Evolutionary conservation across 179 eudicot species (phyloP).

Genomic region (Sideroxylon spinosum): DNA sequence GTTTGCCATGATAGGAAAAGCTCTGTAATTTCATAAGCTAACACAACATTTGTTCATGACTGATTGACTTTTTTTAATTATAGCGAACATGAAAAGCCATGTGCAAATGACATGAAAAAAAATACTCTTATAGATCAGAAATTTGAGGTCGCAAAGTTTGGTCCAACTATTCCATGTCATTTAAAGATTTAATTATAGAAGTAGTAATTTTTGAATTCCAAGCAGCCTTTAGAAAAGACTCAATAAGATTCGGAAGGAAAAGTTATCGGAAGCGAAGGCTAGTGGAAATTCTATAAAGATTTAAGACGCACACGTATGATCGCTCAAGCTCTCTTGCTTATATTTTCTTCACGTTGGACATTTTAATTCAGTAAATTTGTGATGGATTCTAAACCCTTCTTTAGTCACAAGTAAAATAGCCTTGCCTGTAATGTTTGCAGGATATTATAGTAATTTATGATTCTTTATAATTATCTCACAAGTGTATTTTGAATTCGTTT

Average conservation of each 20-base stretch:
- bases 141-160: no score
- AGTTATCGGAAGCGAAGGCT: no score
- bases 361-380: not conserved
- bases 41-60: not conserved
- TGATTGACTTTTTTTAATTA: not conserved
- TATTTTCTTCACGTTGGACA: not conserved
- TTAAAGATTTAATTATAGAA: no score
- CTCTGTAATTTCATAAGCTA: no score
- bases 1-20: not conserved
- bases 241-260: slow-evolving; percentile 89
- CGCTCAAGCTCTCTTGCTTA: slow-evolving; percentile 12
- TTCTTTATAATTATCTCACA: slow-evolving; percentile 95
- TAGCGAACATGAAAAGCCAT: not conserved
- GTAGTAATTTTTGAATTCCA: no score
- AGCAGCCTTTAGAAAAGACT: slow-evolving; percentile 98
- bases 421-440: slow-evolving; percentile 41
- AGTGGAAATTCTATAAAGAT: no score
- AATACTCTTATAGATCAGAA: no score
- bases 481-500: slow-evolving; percentile 95
- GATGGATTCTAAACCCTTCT: not conserved
- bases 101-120: not conserved
- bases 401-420: slow-evolving; percentile 1
- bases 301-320: slow-evolving; percentile 91
- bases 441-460: slow-evolving; percentile 93
- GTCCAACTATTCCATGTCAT: no score